Base-by-base conservation (phyloP, 2,329 filamentous ascomycete species). In the Scorias spongiosa region DNA sequence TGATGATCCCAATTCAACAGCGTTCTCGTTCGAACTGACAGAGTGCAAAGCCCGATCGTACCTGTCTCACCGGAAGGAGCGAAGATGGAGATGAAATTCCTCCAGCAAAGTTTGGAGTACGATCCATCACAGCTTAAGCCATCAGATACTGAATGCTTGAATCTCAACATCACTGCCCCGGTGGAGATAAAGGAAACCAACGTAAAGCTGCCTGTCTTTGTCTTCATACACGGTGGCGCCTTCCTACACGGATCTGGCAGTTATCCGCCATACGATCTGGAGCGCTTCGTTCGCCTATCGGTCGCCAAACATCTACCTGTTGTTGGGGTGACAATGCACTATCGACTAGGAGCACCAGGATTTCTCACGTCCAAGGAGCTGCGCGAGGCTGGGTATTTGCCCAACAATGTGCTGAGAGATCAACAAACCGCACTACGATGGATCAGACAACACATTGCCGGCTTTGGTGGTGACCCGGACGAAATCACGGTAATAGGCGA, bases 151-250 rank as follows among this genome's bases (percentile, higher is more conserved):
- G 66, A 74, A 41, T 66, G 71, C 29, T 56, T 76, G 18, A 73
- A 71, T 41, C 55, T 75, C 14, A 74, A 74, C 46, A 66, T 76
- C 40, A 66, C 68, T 0, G 59, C 68, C 0, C 71, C 72, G 1
- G 40, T 36, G 1, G 10, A 7, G 12, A 12, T 26, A 14, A 28
- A 14, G 15, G 29, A 20, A 12, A 5, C 10, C 14, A 15, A 43
- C 4, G 54, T 57, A 10, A 63, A 62, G 5, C 56, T 74, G 2
- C 72, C 72, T 0, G 70, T 75, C 0, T 61, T 74, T 34, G 62
- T 71, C 1, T 73, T 72, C 48, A 63, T 76, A 4, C 71, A 75
- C 46, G 72, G 72, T 0, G 71, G 72, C 10, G 72, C 67, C 0
- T 68, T 71, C 41, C 56, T 58, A 2, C 61, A 68, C 2, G 72